Evolutionary conservation across 1,284 basidiomycete species (phyloP).

Genomic region (Ustilago nuda): DNA sequence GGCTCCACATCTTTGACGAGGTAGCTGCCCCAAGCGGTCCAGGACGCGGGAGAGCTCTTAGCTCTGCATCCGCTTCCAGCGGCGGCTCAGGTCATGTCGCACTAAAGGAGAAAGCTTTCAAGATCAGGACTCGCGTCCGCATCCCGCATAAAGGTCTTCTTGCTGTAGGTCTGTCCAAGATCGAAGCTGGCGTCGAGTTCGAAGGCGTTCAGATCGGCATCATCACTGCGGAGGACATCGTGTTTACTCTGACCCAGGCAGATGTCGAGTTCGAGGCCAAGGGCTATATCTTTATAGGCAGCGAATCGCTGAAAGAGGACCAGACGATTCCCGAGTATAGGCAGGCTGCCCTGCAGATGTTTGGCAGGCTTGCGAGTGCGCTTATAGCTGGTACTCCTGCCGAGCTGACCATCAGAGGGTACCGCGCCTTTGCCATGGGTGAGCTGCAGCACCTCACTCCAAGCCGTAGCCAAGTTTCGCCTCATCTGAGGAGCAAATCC

Average conservation of each 20-base stretch:
- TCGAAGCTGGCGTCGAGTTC: constrained; percentile 47
- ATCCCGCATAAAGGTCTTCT: constrained; percentile 36
- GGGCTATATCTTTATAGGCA: constrained; percentile 45
- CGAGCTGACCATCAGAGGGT: constrained; percentile 31
- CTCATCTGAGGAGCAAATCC: constrained; percentile 29
- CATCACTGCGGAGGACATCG: constrained; percentile 45
- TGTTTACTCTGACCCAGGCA: constrained; percentile 32
- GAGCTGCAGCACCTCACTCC: constrained; percentile 24
- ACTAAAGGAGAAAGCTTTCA: constrained; percentile 37
- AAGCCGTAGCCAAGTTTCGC: constrained; percentile 24
- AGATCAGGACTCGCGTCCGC: constrained; percentile 32
- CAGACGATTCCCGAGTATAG: constrained; percentile 30
- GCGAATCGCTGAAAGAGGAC: constrained; percentile 30
- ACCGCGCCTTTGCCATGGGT: constrained; percentile 48
- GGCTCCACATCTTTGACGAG: constrained; percentile 57
- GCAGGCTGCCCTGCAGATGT: constrained; percentile 22
- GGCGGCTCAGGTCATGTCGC: constrained; percentile 19
- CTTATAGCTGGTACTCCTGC: constrained; percentile 26
- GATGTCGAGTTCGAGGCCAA: constrained; percentile 42
- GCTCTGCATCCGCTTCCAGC: constrained; percentile 41
- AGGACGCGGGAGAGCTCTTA: constrained; percentile 34
- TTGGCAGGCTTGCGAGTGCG: constrained; percentile 29
- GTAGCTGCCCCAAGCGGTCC: constrained; percentile 45
- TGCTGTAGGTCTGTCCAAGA: constrained; percentile 42
- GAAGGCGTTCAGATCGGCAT: constrained; percentile 45